A percentile compares a stretch with the other conserved stretches of the same genome.
Conservation (phyloP, 495 filamentous ascomycete species). For the Penicillium atrosanguineum region DNA sequence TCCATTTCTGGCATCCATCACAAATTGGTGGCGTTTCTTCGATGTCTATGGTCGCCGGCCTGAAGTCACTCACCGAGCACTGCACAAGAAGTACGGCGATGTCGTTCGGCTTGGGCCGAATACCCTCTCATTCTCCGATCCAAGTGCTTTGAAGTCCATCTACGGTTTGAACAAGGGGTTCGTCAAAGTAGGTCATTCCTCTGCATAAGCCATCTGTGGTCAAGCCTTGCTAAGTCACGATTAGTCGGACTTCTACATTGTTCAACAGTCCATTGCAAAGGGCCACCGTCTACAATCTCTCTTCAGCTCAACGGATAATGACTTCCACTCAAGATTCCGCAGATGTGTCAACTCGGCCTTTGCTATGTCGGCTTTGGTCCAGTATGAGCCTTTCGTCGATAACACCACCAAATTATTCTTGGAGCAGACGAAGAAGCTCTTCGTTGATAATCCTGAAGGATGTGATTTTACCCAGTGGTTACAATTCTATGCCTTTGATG, state of each 20-base stretch:
- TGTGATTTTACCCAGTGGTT: constrained; percentile 73
- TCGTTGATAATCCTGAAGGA: constrained; percentile 37
- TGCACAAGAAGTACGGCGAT: constrained; percentile 70
- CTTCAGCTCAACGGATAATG: constrained; percentile 75
- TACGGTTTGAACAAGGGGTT: constrained; percentile 85
- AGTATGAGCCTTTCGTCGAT: constrained; percentile 69
- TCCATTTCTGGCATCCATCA: constrained; percentile 2
- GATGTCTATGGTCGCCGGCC: constrained; percentile 61
- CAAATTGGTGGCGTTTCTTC: constrained; percentile 57
- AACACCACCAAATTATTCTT: constrained; percentile 13
- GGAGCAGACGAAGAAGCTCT: constrained; percentile 60
- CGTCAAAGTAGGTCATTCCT: constrained; percentile 53
- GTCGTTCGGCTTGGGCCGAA: constrained; percentile 70
- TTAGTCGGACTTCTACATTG: constrained; percentile 69
- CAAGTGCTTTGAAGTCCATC: constrained; percentile 66
- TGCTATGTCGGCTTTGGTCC: constrained; percentile 66
- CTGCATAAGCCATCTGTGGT: not conserved
- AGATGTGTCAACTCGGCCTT: constrained; percentile 70
- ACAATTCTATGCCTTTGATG: constrained; percentile 78
- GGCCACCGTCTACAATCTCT: constrained; percentile 65
- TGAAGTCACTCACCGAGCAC: constrained; percentile 60
- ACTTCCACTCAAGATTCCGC: constrained; percentile 69
- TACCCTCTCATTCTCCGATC: constrained; percentile 63
- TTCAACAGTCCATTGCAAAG: constrained; percentile 63
- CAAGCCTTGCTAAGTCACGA: not conserved